Conservation (phyloP, 495 filamentous ascomycete species). For the Penicillium taxi region DNA sequence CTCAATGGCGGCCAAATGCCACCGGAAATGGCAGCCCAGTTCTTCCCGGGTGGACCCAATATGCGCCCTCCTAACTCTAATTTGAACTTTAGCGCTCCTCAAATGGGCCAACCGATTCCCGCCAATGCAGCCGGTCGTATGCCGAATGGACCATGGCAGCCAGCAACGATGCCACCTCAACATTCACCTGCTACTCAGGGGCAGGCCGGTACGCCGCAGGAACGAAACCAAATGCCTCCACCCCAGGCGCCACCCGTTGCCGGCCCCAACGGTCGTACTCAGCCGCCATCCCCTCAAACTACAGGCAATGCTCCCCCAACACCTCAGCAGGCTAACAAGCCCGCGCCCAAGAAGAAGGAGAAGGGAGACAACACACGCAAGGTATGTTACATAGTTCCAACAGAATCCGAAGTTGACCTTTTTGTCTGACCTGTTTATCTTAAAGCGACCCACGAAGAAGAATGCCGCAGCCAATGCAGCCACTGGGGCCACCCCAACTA, state of each 20-base stretch:
- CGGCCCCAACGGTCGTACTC: slow-evolving; percentile 52
- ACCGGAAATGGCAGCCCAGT: slow-evolving; percentile 53
- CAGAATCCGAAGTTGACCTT: not conserved
- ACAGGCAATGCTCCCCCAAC: slow-evolving; percentile 74
- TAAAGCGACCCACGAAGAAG: slow-evolving; percentile 55
- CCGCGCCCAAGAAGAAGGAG: slow-evolving; percentile 76
- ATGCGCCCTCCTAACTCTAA: slow-evolving; percentile 89
- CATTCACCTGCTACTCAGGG: slow-evolving; percentile 43
- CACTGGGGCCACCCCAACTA: slow-evolving; percentile 58
- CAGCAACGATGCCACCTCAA: slow-evolving; percentile 56
- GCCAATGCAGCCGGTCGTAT: slow-evolving; percentile 42
- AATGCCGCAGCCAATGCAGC: slow-evolving; percentile 51
- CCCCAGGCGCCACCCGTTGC: slow-evolving; percentile 69
- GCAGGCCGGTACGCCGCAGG: slow-evolving; percentile 62
- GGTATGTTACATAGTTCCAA: slow-evolving; percentile 45
- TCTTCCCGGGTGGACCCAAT: slow-evolving; percentile 57
- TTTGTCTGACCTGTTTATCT: slow-evolving; percentile 11
- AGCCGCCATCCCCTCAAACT: slow-evolving; percentile 73
- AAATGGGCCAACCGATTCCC: slow-evolving; percentile 55
- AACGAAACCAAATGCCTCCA: slow-evolving; percentile 68
- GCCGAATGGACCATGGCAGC: slow-evolving; percentile 49
- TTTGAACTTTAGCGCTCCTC: slow-evolving; percentile 57
- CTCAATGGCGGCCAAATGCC: slow-evolving; percentile 63
- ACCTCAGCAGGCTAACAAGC: slow-evolving; percentile 68
- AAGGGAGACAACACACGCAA: slow-evolving; percentile 57